Evolutionary conservation across 169 alveolate species (phyloP).

Genomic region (Eimeria maxima): DNA sequence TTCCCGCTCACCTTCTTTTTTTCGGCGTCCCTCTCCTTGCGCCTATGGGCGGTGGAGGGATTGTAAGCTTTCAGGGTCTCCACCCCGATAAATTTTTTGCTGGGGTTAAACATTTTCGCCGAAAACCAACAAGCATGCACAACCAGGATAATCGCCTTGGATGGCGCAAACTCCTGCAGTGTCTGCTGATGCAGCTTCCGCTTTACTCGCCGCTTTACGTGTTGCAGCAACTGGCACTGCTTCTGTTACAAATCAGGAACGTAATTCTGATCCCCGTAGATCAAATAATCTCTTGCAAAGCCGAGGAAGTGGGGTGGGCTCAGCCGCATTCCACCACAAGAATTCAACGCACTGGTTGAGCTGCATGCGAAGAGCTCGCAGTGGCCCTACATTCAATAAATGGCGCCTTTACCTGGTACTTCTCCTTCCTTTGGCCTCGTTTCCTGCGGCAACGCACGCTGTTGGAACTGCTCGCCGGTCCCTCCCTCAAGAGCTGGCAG

Average conservation of each 20-base stretch:
- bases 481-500: not conserved
- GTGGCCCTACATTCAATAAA: not conserved
- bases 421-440: not conserved
- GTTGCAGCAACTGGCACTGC: not conserved
- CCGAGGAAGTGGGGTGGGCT: constrained; percentile 11
- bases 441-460: not conserved
- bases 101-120: constrained; percentile 54
- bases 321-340: not conserved
- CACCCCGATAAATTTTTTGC: constrained; percentile 71
- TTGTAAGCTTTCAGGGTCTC: constrained; percentile 75
- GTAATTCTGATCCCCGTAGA: not conserved
- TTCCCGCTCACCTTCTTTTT: constrained; percentile 66
- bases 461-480: not conserved
- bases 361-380: not conserved
- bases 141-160: not conserved
- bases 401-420: not conserved
- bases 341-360: not conserved
- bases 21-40: constrained; percentile 76
- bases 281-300: not conserved
- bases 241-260: not conserved
- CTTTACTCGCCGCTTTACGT: not conserved
- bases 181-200: constrained; percentile 15
- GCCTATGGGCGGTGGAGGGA: constrained; percentile 80
- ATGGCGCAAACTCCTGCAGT: not conserved
- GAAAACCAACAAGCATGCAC: not conserved